Conservation (phyloP, 306 rosid species). For the Cicer bijugum region DNA sequence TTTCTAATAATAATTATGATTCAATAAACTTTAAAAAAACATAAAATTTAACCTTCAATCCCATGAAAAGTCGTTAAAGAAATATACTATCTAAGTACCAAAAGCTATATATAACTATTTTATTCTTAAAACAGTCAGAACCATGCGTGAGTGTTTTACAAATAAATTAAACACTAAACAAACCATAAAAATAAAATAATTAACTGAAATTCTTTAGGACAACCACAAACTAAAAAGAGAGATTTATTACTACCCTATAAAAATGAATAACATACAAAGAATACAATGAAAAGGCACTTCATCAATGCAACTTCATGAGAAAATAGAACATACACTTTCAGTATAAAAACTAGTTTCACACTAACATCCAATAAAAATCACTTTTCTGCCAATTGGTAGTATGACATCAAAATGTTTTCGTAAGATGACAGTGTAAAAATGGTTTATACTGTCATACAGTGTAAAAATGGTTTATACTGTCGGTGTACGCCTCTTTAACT, state of each 20-base stretch:
- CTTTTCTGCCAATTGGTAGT: too few relatives aligned
- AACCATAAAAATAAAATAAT: neutral
- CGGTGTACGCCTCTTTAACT: neutral
- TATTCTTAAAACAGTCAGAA: neutral
- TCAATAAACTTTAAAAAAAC: too few relatives aligned
- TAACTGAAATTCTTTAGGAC: neutral
- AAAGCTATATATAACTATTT: neutral
- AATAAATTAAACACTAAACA: neutral
- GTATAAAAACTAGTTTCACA: too few relatives aligned
- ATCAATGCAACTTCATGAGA: conserved; percentile 32
- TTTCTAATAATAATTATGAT: too few relatives aligned
- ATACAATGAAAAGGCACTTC: conserved; percentile 22
- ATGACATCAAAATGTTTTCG: too few relatives aligned
- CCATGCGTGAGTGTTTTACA: conserved; percentile 10
- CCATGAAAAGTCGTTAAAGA: neutral
- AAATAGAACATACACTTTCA: too few relatives aligned
- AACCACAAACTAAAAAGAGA: conserved; percentile 24
- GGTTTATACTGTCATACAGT: too few relatives aligned
- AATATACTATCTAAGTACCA: neutral
- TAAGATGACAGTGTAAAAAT: too few relatives aligned
- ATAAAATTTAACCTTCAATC: too few relatives aligned
- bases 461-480: too few relatives aligned
- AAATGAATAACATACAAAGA: conserved; percentile 36
- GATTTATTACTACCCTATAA: conserved; percentile 31
- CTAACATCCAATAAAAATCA: too few relatives aligned